Evolutionary conservation across 2,329 filamentous ascomycete genomes (phyloP), one percentile per base, ranked within the genome.

Genomic region (Diaporthe vaccinii): DNA sequence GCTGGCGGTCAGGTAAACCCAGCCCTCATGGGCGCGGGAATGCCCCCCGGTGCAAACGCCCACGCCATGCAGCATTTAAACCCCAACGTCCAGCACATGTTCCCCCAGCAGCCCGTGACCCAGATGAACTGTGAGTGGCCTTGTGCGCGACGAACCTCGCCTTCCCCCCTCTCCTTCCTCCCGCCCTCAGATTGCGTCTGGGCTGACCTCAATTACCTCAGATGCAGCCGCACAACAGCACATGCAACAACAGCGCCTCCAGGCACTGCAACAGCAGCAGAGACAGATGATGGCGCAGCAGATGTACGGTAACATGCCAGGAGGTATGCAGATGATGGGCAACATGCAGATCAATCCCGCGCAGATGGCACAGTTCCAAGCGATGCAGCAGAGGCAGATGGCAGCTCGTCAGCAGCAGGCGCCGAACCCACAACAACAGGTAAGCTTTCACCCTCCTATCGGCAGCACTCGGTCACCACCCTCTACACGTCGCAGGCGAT

Each of bases 21-120:
- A 80, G 89, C 91, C 74, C 90, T 95, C 88, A 95, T 96, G 93
- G 90, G 86, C 78, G 58, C 58, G 15, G 71, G 90, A 75, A 94
- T 96, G 91, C 93, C 93, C 77, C 93, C 92, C 41, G 91, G 93
- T 72, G 90, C 90, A 75, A 93, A 91, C 83, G 89, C 90, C 76
- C 93, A 95, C 84, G 92, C 92, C 25, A 85, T 95, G 79, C 92
- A 93, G 81, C 94, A 96, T 81, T 82, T 95, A 72, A 94, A 88
- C 80, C 92, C 93, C 57, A 87, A 85, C 71, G 75, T 76, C n/a
- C 88, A 89, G 86, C 90, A 91, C 78, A 85, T 92, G 81, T 88
- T 91, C 76, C 90, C 90, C 74, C 89, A 90, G 76, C 86, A 87
- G 61, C 86, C 89, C 69, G 87, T 86, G 77, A 83, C 83, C 51